phyloP scores from a whole-genome alignment of 495 filamentous ascomycete genomes.

The Antarctomyces pellizariae region DNA sequence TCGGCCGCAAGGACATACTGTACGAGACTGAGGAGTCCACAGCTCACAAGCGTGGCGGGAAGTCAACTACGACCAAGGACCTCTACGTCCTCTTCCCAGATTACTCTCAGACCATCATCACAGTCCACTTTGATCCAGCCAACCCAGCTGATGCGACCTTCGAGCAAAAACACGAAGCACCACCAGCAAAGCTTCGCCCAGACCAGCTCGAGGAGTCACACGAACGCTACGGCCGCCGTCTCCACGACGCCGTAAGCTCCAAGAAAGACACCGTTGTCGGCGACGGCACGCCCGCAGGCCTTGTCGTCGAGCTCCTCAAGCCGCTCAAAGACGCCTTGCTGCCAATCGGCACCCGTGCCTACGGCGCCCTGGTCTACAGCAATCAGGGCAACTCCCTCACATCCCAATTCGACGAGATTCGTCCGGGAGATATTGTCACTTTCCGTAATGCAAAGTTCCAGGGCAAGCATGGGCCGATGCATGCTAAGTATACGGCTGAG shows the following conservation, averaged over 20 bases:
- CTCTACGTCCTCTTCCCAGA: slow-evolving; percentile 77
- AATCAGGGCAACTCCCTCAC: slow-evolving; percentile 87
- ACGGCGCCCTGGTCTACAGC: slow-evolving; percentile 77
- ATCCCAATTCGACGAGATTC: slow-evolving; percentile 80
- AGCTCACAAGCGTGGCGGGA: slow-evolving; percentile 40
- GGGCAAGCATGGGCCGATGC: slow-evolving; percentile 85
- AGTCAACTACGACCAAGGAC: slow-evolving; percentile 47
- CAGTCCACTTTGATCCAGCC: slow-evolving; percentile 51
- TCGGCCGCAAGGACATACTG: slow-evolving; percentile 62
- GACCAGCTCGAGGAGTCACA: slow-evolving; percentile 81
- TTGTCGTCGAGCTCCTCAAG: slow-evolving; percentile 56
- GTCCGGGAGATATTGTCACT: slow-evolving; percentile 78
- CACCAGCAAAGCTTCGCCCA: slow-evolving; percentile 66
- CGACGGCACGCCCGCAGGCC: slow-evolving; percentile 53
- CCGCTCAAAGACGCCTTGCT: slow-evolving; percentile 49
- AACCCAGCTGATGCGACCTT: slow-evolving; percentile 47
- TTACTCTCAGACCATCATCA: slow-evolving; percentile 85
- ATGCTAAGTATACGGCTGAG: slow-evolving; percentile 74
- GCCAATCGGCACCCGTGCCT: slow-evolving; percentile 68
- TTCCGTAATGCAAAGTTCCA: slow-evolving; percentile 90
- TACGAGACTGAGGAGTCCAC: slow-evolving; percentile 62
- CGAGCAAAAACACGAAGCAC: slow-evolving; percentile 72
- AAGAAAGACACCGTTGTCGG: slow-evolving; percentile 62
- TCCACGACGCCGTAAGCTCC: slow-evolving; percentile 38
- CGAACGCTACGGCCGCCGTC: slow-evolving; percentile 46